Evolutionary conservation across 208 protist genomes (phyloP).

Genomic region (Crithidia thermophila): DNA sequence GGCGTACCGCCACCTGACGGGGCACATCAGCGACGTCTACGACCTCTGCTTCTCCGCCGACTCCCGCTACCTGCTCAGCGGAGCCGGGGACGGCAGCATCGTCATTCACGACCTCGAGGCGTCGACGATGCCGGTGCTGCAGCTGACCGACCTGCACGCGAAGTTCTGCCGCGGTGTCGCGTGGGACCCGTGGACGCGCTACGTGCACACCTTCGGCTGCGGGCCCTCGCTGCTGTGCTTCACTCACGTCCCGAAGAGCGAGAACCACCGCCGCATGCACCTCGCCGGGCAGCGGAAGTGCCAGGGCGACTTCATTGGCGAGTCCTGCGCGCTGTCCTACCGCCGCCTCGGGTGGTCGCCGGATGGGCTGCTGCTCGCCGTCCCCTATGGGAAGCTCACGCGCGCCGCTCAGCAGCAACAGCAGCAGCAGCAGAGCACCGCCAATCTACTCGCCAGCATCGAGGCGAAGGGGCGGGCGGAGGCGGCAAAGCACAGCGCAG

Average conservation of each 20-base stretch:
- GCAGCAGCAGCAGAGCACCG: conserved; percentile 13
- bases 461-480: conserved; percentile 32
- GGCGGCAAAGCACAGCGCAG: not conserved
- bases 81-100: conserved; percentile 74
- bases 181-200: conserved; percentile 85
- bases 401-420: conserved; percentile 9
- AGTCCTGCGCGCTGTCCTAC: conserved; percentile 75
- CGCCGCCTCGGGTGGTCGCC: conserved; percentile 83
- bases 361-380: conserved; percentile 75
- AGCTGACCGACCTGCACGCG: conserved; percentile 66
- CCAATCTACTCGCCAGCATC: conserved; percentile 35
- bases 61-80: conserved; percentile 80
- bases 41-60: conserved; percentile 88
- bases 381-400: conserved; percentile 75
- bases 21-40: conserved; percentile 87
- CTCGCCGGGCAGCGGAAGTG: conserved; percentile 62
- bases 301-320: conserved; percentile 73
- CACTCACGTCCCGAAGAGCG: conserved; percentile 44
- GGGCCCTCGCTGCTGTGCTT: conserved; percentile 76
- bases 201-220: conserved; percentile 68
- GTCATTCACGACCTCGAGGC: conserved; percentile 80
- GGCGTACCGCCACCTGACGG: conserved; percentile 81
- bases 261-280: conserved; percentile 39
- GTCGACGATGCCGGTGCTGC: conserved; percentile 67
- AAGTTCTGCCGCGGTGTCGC: conserved; percentile 88